phyloP scores from a whole-genome alignment of 345 rosid species.

The Schrenkiella parvula region DNA sequence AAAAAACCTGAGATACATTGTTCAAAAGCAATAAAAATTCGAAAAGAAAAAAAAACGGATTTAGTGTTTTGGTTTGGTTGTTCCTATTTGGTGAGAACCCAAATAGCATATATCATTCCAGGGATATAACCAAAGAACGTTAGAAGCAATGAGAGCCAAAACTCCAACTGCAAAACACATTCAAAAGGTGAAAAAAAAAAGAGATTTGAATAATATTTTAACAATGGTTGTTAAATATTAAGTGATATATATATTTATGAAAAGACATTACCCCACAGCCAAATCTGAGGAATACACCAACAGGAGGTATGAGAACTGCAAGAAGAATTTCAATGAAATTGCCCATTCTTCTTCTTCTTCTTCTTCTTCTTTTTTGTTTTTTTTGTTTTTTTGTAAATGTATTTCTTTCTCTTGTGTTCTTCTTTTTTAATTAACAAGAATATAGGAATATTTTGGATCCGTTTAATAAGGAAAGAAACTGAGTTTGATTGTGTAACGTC shows the following conservation, averaged over 20 bases:
- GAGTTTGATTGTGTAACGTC: slow-evolving; percentile 23
- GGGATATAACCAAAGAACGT: slow-evolving; percentile 57
- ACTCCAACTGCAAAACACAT: slow-evolving; percentile 51
- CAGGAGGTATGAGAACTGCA: slow-evolving; percentile 76
- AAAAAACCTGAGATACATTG: background rate
- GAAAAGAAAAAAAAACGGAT: background rate
- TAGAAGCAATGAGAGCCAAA: slow-evolving; percentile 71
- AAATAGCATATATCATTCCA: slow-evolving; percentile 69
- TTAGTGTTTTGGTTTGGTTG: background rate
- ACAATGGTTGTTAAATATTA: background rate
- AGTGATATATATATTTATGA: background rate
- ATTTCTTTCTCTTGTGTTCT: background rate
- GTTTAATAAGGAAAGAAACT: slow-evolving; percentile 1
- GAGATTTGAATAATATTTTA: background rate
- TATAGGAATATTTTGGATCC: background rate
- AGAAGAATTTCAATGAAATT: slow-evolving; percentile 44
- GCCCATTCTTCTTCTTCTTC: slow-evolving; percentile 26
- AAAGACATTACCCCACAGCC: slow-evolving; percentile 46
- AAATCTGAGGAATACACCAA: slow-evolving; percentile 75
- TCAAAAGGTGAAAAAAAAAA: background rate
- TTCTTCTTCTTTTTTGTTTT: no score
- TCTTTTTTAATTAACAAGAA: background rate
- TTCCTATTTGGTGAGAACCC: slow-evolving; percentile 33
- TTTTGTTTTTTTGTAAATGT: background rate
- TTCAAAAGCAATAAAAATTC: background rate